phyloP scores from a whole-genome alignment of 495 filamentous ascomycete genomes.

The Tuber calosporum region DNA sequence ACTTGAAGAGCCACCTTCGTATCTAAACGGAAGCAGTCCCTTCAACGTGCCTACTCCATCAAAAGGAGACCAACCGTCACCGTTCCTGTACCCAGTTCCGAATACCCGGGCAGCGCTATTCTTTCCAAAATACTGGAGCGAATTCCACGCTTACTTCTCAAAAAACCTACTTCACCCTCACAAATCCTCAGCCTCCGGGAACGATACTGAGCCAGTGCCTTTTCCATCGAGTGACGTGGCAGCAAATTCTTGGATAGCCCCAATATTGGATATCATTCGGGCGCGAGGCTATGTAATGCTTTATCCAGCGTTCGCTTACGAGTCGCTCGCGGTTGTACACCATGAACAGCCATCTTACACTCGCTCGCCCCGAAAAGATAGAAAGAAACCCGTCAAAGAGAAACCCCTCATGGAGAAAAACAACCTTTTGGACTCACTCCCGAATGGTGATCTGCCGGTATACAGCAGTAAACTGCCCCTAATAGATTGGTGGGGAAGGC shows the following conservation, averaged over 20 bases:
- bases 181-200: not conserved
- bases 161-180: constrained; percentile 19
- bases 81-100: constrained; percentile 59
- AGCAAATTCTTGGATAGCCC: constrained; percentile 51
- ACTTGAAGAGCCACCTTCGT: constrained; percentile 53
- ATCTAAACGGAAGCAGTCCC: constrained; percentile 46
- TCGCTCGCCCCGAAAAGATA: constrained; percentile 6
- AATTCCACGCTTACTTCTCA: constrained; percentile 56
- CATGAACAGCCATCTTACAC: constrained; percentile 45
- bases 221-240: constrained; percentile 23
- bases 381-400: constrained; percentile 13
- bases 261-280: constrained; percentile 56
- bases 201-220: constrained; percentile 14
- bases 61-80: constrained; percentile 31
- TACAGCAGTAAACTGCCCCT: constrained; percentile 20
- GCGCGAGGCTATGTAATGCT: constrained; percentile 56
- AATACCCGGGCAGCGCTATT: constrained; percentile 59
- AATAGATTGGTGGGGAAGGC: constrained; percentile 29
- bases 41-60: constrained; percentile 43
- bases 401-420: constrained; percentile 30
- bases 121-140: constrained; percentile 61
- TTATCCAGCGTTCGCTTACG: constrained; percentile 50
- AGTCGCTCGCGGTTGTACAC: constrained; percentile 53
- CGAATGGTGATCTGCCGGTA: constrained; percentile 17
- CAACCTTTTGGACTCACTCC: constrained; percentile 26